phyloP scores from a whole-genome alignment of 805 yeast species.

The Metschnikowia gelsemii region DNA sequence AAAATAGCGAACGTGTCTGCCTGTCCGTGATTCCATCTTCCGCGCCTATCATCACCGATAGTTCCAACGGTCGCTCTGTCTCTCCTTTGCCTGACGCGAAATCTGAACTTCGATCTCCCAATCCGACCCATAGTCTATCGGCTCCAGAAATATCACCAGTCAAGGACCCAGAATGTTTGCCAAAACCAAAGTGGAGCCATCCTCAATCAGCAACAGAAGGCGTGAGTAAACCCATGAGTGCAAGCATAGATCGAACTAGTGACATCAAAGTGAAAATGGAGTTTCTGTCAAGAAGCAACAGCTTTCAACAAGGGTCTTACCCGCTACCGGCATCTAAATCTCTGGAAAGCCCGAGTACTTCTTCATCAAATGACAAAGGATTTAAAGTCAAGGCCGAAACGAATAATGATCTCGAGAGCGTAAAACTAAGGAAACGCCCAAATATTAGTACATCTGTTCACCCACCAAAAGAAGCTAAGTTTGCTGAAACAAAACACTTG shows the following conservation, averaged over 20 bases:
- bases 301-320: not conserved
- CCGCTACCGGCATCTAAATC: not conserved
- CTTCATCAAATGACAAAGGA: not conserved
- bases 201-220: not conserved
- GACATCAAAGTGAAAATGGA: slow-evolving; percentile 1
- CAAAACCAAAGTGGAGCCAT: too few relatives aligned
- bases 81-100: not conserved
- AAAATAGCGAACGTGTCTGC: slow-evolving; percentile 10
- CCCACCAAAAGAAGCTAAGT: too few relatives aligned
- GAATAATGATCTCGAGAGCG: too few relatives aligned
- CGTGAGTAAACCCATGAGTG: not conserved
- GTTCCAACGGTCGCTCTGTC: not conserved
- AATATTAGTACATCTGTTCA: too few relatives aligned
- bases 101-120: too few relatives aligned
- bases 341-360: not conserved
- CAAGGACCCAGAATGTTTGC: too few relatives aligned
- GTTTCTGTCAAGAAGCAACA: not conserved
- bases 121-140: too few relatives aligned
- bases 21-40: not conserved
- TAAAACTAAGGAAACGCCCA: too few relatives aligned
- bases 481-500: too few relatives aligned
- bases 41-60: not conserved
- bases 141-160: too few relatives aligned
- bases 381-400: too few relatives aligned
- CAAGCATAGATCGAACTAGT: not conserved